Evolutionary conservation across 306 rosid genomes (phyloP), one percentile per base, ranked within the genome.

Genomic region (Clitoria ternatea): DNA sequence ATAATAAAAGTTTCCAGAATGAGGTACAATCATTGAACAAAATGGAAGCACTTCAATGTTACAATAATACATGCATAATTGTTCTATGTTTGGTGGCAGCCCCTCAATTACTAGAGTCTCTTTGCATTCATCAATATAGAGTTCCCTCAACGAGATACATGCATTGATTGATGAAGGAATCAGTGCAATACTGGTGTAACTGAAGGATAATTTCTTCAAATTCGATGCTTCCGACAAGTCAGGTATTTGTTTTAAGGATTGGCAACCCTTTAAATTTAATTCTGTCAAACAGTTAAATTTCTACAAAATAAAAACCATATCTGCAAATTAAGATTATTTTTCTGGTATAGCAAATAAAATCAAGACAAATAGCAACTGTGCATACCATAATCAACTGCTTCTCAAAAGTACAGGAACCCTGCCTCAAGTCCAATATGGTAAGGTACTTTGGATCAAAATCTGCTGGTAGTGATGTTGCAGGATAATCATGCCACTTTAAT

Each of bases 171-270:
- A 35, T 29, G 43, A 44, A 4, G 69, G 60, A 32, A 72, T 57
- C 13, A 43, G 17, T 30, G 59, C 45, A 49, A 72, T 42, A 1
- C 14, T 40, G 32, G 9, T 72, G 0, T 1, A 12, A 19, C 1
- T 0, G 30, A 72, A 47, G 47, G 1, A 32, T 59, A 71, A 7
- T 27, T 26, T 18, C 59, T 6, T 40, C 20, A 50, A 62, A 27
- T 49, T 62, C 4, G 55, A 55, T 22, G 64, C 42, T 17, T 65
- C 68, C 12, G 60, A 26, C 36, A 74, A 3, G 43, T 74, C 72
- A 36, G 33, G 65, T 18, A 63, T 55, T 63, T 18, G 3, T 7
- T 27, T 17, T 49, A 74, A 18, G 18, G 17, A 24, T 23, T 61
- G 9, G 8, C 77, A 61, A 0, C 2, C 4, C 0, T 6, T 47